A percentile compares a stretch with the other conserved stretches of the same genome.
phyloP scores from a whole-genome alignment of 768 basidiomycete species.

The Naematelia aurantialba region DNA sequence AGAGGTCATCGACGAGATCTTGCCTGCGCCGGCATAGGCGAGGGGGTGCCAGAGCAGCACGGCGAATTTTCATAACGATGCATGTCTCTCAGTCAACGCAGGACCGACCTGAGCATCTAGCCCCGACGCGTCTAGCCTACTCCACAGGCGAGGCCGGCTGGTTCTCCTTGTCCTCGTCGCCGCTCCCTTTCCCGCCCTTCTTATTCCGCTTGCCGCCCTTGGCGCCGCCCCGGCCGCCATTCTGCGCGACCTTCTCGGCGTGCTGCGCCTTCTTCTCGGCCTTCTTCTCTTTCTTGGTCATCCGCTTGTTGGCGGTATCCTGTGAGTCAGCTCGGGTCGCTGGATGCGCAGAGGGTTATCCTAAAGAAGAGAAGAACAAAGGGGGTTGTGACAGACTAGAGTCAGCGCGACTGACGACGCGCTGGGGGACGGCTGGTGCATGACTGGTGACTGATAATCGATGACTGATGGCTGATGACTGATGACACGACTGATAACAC shows the following conservation, averaged over 20 bases:
- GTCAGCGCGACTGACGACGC: too few species aligned
- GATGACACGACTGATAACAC: too few species aligned
- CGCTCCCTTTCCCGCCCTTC: slow-evolving; percentile 3
- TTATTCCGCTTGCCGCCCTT: slow-evolving; percentile 3
- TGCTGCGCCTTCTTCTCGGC: slow-evolving; percentile 21
- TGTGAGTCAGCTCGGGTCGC: too few species aligned
- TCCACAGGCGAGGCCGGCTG: background rate
- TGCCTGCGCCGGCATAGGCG: too few species aligned
- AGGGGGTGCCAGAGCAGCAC: too few species aligned
- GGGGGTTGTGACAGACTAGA: too few species aligned
- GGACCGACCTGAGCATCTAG: background rate
- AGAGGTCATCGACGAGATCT: slow-evolving; percentile 17
- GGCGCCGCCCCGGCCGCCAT: slow-evolving; percentile 4
- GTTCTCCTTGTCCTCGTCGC: background rate
- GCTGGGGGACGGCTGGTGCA: too few species aligned
- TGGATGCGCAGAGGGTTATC: background rate
- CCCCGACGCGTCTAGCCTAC: background rate
- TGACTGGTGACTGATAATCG: too few species aligned
- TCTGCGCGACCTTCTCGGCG: slow-evolving; percentile 11
- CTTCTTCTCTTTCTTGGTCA: slow-evolving; percentile 24
- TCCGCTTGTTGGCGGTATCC: background rate
- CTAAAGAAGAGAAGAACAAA: background rate
- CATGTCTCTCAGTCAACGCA: background rate
- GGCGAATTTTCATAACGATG: background rate
- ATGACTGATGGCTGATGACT: too few species aligned